Evolutionary conservation across 2,329 filamentous ascomycete species (phyloP), one percentile per base, ranked within the genome.

Genomic region (Claviceps sorghi): DNA sequence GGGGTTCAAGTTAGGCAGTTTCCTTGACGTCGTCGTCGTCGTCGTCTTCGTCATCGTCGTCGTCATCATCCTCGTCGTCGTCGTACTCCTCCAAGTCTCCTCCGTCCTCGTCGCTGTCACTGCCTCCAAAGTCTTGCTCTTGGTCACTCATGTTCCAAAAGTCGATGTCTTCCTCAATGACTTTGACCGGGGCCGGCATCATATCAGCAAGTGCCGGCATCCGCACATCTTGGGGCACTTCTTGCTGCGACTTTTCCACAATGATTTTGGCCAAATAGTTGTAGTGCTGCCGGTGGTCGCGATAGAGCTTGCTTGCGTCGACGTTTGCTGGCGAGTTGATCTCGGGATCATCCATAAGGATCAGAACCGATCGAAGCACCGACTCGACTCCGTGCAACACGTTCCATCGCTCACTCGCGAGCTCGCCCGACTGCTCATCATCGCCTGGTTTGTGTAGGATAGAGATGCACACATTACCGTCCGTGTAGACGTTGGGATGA

Each of bases 271-370:
- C 88, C 60, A 76, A 77, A 44, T 72, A 69, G 62, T 88, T 82
- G 73, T 95, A 98, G 34, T 73, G 67, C 1, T 74, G 72, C 0
- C 81, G 80, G 34, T 83, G 69, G 59, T 90, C 88, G 55, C 91
- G 83, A 62, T 94, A 84, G 73, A 89, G 79, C 26, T 96, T 84
- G 53, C 88, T 82, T 2, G 93, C 91, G 60, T 97, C 91, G 52
- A 97, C 90, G 65, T 97, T 97, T 57, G 91, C 93, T 0, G 93
- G 88, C 0, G 89, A 95, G 60, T 83, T 88, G 61, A 94, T 88
- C 68, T 98, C 91, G 15, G 91, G 88, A 61, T 95, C 88, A 65
- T 97, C 93, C 52, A 98, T 81, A 2, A 98, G 80, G 6, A 93
- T 84, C 8, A 97, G 79, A 19, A 97, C 87, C 9, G 88, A 95